Evolutionary conservation across 1,284 basidiomycete species (phyloP), one percentile per base, ranked within the genome.

Genomic region (Sutorius eximius): DNA sequence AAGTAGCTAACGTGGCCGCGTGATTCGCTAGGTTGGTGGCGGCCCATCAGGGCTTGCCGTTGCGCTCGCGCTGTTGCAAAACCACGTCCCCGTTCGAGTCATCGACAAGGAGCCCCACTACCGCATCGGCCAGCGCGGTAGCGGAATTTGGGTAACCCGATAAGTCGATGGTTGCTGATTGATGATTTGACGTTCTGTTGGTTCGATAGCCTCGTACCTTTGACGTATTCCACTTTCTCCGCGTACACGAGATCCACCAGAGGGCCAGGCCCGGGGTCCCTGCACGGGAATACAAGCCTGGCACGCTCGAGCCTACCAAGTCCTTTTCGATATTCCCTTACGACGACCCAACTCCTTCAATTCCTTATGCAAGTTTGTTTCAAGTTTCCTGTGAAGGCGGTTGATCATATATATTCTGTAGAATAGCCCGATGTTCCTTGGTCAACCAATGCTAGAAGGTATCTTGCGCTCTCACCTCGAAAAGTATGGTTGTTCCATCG

Each of bases 41-140:
- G 82, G 81, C 13, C 75, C 81, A 34, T 64, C 78, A 0, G 82
- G 81, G 27, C 71, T 82, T 37, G 73, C 72, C 13, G 74, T 73
- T 18, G 81, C 81, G 0, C 73, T 75, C 12, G 71, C 76, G 0
- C 68, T 83, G 24, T 64, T 77, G 47, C 70, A 71, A 44, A 73
- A 75, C 37, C 71, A 75, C n/a, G 60, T 80, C 49, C 65, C 69
- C 2, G 68, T 76, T 10, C 73, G 74, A 18, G 65, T 76, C 33
- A 65, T 77, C 18, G 67, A 75, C 20, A 76, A 71, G 49, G 64
- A 61, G 12, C 48, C 36, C 2, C 55, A 59, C 0, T 56, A 63
- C 30, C 61, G 27, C 7, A 37, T 59, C n/a, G 61, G 64, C 3
- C 66, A 70, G 22, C 69, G 73, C 2, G 69, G 66, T 4, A 43